Evolutionary conservation across 176 grass and related monocot species (phyloP).

Genomic region (Saccharum officinarum): DNA sequence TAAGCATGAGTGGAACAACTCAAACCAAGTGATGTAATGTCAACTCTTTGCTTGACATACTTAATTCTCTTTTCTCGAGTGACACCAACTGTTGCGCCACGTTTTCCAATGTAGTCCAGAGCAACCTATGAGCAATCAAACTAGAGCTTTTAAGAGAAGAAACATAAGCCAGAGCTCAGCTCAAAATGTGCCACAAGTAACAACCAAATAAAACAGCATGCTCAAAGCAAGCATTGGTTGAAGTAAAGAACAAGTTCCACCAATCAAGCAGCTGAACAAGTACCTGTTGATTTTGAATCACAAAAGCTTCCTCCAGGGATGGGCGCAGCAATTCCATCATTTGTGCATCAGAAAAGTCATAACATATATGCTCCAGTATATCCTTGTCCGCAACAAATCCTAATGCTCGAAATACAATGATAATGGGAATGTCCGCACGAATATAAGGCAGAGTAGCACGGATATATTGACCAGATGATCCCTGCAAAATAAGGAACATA

Average conservation of each 20-base stretch:
- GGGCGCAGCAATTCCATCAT: conserved; percentile 98
- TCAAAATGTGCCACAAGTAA: background rate
- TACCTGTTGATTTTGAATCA: conserved; percentile 99
- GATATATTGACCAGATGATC: conserved; percentile 98
- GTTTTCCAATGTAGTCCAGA: conserved; percentile 97
- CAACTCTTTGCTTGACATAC: conserved; percentile 38
- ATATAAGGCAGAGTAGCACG: conserved; percentile 98
- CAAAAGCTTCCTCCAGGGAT: conserved; percentile 94
- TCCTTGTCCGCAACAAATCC: conserved; percentile 99
- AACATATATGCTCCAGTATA: conserved; percentile 98
- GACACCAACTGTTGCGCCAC: conserved; percentile 94
- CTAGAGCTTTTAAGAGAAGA: conserved; percentile 11
- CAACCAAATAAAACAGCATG: conserved; percentile 1
- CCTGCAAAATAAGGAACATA: conserved; percentile 45
- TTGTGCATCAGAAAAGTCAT: conserved; percentile 95
- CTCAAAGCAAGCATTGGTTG: background rate
- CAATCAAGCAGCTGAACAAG: conserved; percentile 22
- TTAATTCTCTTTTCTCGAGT: conserved; percentile 95
- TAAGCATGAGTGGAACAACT: background rate
- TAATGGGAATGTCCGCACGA: conserved; percentile 92
- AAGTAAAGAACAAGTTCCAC: background rate
- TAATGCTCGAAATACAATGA: conserved; percentile 95
- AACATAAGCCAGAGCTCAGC: conserved; percentile 13
- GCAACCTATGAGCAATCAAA: conserved; percentile 63
- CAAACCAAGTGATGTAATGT: background rate